Conservation (phyloP, 306 rosid species). For the Vicia sativa region DNA sequence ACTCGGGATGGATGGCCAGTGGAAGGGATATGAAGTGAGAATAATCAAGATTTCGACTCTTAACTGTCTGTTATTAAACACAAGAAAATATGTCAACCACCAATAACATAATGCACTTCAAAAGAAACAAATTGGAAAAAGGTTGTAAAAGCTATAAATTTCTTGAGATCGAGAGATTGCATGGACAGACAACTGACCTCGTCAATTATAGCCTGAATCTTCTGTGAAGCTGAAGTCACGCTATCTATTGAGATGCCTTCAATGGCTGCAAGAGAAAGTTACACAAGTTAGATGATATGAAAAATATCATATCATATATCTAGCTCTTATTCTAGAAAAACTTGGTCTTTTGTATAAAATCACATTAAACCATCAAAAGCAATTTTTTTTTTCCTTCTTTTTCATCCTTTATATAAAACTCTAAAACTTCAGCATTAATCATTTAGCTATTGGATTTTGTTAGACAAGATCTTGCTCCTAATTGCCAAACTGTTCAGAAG, state of each 20-base stretch:
- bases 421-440: conserved; percentile 22
- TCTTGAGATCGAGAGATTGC: conserved; percentile 38
- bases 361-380: conserved; percentile 11
- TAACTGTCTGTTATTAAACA: conserved; percentile 60
- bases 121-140: conserved; percentile 30
- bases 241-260: conserved; percentile 72
- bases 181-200: conserved; percentile 59
- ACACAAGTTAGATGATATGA: conserved; percentile 25
- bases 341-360: background rate
- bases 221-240: conserved; percentile 69
- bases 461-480: conserved; percentile 25
- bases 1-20: conserved; percentile 87
- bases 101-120: conserved; percentile 18
- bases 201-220: conserved; percentile 68
- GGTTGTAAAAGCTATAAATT: conserved; percentile 10
- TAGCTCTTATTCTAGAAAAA: background rate
- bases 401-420: conserved; percentile 3
- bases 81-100: conserved; percentile 33
- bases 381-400: background rate
- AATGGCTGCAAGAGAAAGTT: conserved; percentile 58
- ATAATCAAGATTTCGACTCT: conserved; percentile 77
- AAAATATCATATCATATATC: background rate
- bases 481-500: conserved; percentile 18
- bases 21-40: conserved; percentile 96
- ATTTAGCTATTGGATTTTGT: conserved; percentile 10